Evolutionary conservation across 257 asterid species (phyloP).

Genomic region (Avicennia marina): DNA sequence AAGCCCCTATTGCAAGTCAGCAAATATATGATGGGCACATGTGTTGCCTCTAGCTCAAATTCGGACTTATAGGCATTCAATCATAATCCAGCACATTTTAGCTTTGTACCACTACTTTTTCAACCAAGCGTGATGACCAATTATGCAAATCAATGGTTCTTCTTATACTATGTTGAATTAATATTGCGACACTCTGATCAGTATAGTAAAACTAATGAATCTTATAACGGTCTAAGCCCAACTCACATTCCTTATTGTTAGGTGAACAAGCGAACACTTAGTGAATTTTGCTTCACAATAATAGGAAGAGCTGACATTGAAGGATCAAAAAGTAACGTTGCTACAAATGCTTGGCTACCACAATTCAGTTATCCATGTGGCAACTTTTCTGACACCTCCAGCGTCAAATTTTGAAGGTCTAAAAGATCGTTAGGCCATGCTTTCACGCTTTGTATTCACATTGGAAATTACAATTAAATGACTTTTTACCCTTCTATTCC

Average conservation of each 20-base stretch:
- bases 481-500: conserved; percentile 6
- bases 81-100: neutral
- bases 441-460: conserved; percentile 5
- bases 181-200: no score
- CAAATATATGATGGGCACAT: no score
- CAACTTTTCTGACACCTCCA: conserved; percentile 31
- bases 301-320: no score
- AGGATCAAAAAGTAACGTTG: no score
- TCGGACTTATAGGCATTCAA: neutral
- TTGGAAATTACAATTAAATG: neutral
- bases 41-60: neutral
- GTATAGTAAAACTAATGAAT: no score
- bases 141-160: no score
- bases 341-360: conserved; percentile 24
- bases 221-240: no score
- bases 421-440: conserved; percentile 8
- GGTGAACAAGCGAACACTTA: no score
- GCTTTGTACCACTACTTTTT: no score
- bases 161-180: no score
- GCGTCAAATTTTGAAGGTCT: conserved; percentile 29
- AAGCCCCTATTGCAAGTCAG: neutral
- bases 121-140: conserved; percentile 12
- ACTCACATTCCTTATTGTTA: no score
- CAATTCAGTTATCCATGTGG: conserved; percentile 30
- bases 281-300: no score